Evolutionary conservation across 148 eudicot genomes (phyloP), one percentile per base, ranked within the genome.

Genomic region (Bassia scoparia): DNA sequence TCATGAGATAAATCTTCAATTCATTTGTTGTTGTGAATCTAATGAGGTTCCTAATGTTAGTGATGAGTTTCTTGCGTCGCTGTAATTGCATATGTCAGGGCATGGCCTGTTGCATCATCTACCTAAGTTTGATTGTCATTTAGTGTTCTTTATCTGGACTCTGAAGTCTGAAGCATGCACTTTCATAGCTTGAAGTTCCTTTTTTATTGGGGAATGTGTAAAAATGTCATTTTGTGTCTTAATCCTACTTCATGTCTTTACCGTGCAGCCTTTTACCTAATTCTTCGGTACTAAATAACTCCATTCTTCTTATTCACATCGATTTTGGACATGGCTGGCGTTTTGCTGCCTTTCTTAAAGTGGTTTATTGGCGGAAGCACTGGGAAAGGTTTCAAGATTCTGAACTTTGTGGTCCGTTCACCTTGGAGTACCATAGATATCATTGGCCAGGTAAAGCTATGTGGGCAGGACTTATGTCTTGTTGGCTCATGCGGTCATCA

Each of bases 261-360:
- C 27, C 60, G 23, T 34, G 52, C 63, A 70, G 53, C 56, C 56
- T 60, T 49, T 59, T 18, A 44, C 17, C 1, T 23, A 2, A 30
- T 1, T 10, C 18, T 48, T 66, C 50, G 26, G 9, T 59, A 26
- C 37, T 67, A 21, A 29, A 58, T 12, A 53, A 33, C 38, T 53
- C n/a, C 65, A 48, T 34, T 44, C 46, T 60, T n/a, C 44, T 65
- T 35, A 77, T 94, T 94, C 67, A 94, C 98, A n/a, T 94, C 98
- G 46, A 94, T 94, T 67, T 80, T 89, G 75, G 98, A 94, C 77
- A 91, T 94, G 98, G 98, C 97, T 62, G n/a, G 97, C 61, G 98
- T n/a, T 94, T 86, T 94, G 44, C 68, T 94, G 64, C 98, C 98
- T 16, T 91, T 94, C 69, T 80, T 94, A 76, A 94, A 84, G 81